Base-by-base conservation (phyloP, 257 asterid genomes). In the Datura wrightii region DNA sequence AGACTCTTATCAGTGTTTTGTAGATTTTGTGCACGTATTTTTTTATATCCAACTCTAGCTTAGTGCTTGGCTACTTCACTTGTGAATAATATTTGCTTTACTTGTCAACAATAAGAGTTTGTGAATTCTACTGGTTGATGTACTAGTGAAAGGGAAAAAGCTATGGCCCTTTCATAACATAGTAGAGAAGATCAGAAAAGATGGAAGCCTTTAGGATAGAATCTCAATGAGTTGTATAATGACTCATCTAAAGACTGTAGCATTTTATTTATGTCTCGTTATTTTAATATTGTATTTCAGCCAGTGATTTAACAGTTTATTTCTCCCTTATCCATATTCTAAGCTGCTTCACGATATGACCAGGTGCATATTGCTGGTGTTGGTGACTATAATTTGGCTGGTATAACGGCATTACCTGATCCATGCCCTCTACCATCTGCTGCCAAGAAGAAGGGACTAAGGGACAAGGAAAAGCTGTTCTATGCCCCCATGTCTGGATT, bases 351-450 rank as follows among this genome's bases (percentile, higher is more conserved):
- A 83, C 60, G 18, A 62, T 52, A 83, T 85, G 44, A 83, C 67
- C 91, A 97, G 99, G 99, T 92, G 76, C 98, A 97, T 90, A 91
- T 97, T 89, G 98, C 99, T 87, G 99, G 99, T n/a, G 98, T 93
- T 86, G 98, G 99, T 70, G 99, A 97, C 87, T 94, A 83, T 90
- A 84, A 85, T 85, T 86, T 94, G 89, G 91, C 93, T 69, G 96
- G 96, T 81, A 39, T 93, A 82, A 86, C 97, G 3, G 91, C 91
- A 10, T 85, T 95, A 85, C 90, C 96, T 65, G 99, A 97, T 91
- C 99, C 99, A 24, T 97, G 99, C 87, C 98, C 99, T 86, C 90
- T 97, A 83, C 99, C 99, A 60, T 93, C 97, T 80, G 98, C 92
- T 87, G 99, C 97, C 88, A 97, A 95, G 89, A 97, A 95, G 93